Base-by-base conservation (phyloP, 768 basidiomycete genomes). In the Mrakia frigida region DNA sequence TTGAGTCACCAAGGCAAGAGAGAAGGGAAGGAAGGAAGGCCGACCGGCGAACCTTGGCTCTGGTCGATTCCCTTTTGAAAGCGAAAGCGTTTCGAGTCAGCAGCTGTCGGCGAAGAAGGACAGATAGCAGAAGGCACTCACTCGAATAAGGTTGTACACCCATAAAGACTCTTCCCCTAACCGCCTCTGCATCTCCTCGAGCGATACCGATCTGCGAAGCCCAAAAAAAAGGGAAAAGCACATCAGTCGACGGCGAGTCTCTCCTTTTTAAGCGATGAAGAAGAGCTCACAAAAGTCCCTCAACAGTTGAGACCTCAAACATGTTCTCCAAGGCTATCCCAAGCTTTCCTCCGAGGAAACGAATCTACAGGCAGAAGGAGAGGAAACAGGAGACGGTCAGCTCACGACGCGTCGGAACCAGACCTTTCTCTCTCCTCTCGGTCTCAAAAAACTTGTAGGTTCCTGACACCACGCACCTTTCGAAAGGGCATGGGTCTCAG, bases 331-430 rank as follows among this genome's bases (percentile, higher is more conserved):
- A 85, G 2, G 92, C 90, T 70, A 88, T 87, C 1, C 97, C 97
- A 0, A 98, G 88, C 83, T 98, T 99, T 18, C 97, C 97, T 3
- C 97, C 97, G 0, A 99, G 85, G 80, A 92, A 93, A 14, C 96
- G 88, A 81, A 99, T 98, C 93, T 94, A 79, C 37, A 21, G 56
- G 31, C 59, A 50, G 41, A 52, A 46, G 37, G 3, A 37, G 18
- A 65, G 31, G 33, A 21, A 25, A 6, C 10, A 35, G 7, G 11
- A 3, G 50, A 70, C 7, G 16, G 4, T 56, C 25, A 21, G 69
- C 10, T 53, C 56, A 56, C 14, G 46, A 50, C 46, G 46, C 46
- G 46, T 50, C 46, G 11, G 13, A 50, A 21, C 46, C 3, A 21
- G 18, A 1, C 21, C 46, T 4, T 50, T 50, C 18, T n/a, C 18